Base-by-base conservation (phyloP, 2,329 filamentous ascomycete species). In the Pestalotiopsis sp. region DNA sequence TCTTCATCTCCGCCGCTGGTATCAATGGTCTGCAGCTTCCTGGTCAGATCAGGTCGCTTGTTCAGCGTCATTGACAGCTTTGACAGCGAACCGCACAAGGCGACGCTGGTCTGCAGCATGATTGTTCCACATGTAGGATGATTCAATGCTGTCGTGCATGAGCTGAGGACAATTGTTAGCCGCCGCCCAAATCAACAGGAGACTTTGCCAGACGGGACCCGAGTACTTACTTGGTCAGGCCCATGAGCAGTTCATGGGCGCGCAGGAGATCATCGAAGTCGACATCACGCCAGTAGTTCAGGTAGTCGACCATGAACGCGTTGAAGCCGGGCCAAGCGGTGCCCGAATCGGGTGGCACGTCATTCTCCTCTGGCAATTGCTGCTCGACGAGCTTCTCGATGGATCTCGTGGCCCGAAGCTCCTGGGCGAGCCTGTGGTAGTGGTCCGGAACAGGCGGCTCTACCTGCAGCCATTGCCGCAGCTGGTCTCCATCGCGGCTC, bases 11-110 rank as follows among this genome's bases (percentile, higher is more conserved):
- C 91, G 11, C 91, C 90, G 27, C 90, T 91, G 9, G 85, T 85
- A 14, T 87, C 83, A 13, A 80, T 76, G 39, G 80, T 77, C 60
- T 81, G 81, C n/a, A 94, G 82, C 73, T 90, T 87, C 49, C 89
- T 87, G 64, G 92, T 91, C 60, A 98, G 83, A 70, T 96, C 91
- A 0, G 94, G 94, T 66, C 90, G 89, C 71, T 91, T 92, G 78
- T 95, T 94, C 52, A 98, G 86, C 65, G 90, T 92, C 83, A 97
- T 93, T 31, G 95, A 95, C 68, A 98, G 87, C 72, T 91, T 91
- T 9, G 93, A 92, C 27, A 98, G 88, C 7, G 93, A 90, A 73
- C 92, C 90, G 39, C 93, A 95, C 66, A 97, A 88, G 38, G 92
- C 92, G 74, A 97, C 90, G 76, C 94, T 93, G 3, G 93, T 94